Evolutionary conservation across 1,284 basidiomycete genomes (phyloP), one percentile per base, ranked within the genome.

Genomic region (Polyporus tsugae): DNA sequence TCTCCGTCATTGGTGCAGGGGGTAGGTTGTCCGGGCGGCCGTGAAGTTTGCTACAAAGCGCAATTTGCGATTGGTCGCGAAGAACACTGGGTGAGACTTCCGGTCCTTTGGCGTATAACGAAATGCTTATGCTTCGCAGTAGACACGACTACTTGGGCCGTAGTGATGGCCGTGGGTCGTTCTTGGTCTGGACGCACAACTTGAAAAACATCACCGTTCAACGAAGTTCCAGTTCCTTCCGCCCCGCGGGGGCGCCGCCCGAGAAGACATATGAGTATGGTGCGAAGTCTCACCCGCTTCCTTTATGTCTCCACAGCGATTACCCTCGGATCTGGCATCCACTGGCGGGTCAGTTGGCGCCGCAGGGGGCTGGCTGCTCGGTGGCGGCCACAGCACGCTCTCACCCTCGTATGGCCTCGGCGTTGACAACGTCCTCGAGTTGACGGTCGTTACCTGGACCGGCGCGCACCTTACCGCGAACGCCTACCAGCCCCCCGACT

Each of bases 361-460:
- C 61, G 71, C 75, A 49, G 85, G 85, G 9, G 86, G 83, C 77
- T 71, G 83, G 41, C 53, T 82, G 17, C 82, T 82, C 6, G 84
- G 85, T 10, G 85, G 85, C 0, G 76, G 76, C 2, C 83, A 87
- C 63, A 84, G 83, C 44, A 70, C 80, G 1, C 61, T 72, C 13
- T 78, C 82, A 13, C 80, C 84, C 2, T 75, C 65, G 25, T 82
- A 83, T 69, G 85, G 86, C 42, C 78, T 87, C 33, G 84, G 83
- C 6, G 80, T 84, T n/a, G 84, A 85, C 69, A 83, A 85, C 35
- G 81, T 78, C 3, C 39, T 87, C 62, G 74, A 84, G 63, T 79
- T 83, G 49, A 78, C 77, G 0, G 71, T 84, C 22, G 81, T 86
- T 38, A 80, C 77, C 2, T 73, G 84, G 0, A 72, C 74, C 41